These are phyloP conservation scores for Eutrema salsugineum DNA, from an alignment of 441 rosid species.

Conservation along the genomic window DNA sequence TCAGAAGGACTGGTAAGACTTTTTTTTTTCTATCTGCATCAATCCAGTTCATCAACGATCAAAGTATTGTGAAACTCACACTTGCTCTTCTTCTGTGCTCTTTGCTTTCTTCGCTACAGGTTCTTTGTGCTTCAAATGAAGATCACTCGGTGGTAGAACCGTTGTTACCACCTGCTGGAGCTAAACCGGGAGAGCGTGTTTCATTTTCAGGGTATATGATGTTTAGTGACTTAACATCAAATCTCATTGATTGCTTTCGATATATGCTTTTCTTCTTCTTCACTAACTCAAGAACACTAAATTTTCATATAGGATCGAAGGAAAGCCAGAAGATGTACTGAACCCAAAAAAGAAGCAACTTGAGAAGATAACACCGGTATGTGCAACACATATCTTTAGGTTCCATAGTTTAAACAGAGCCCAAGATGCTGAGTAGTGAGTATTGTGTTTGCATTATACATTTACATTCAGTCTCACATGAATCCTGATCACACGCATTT, in stretches of 20 bases:
- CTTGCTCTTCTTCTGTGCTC: constrained; percentile 3
- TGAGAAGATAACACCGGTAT: constrained; percentile 92
- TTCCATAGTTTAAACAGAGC: background rate
- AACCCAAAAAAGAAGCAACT: constrained; percentile 97
- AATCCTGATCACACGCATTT: background rate
- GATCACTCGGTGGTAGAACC: constrained; percentile 86
- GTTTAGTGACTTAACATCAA: background rate
- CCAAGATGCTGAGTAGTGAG: background rate
- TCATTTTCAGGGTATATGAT: constrained; percentile 63
- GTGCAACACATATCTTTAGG: background rate
- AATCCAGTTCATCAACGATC: background rate
- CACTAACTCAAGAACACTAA: background rate
- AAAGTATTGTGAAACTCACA: background rate
- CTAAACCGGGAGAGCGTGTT: constrained; percentile 69
- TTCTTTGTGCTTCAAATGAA: constrained; percentile 83
- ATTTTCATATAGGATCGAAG: constrained; percentile 56
- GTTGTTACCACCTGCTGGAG: constrained; percentile 81
- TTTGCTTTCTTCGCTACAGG: constrained; percentile 41
- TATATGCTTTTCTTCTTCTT: background rate
- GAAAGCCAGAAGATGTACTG: constrained; percentile 89
- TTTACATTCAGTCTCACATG: background rate
- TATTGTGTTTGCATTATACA: background rate
- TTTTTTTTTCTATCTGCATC: constrained; percentile 4
- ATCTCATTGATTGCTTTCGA: background rate
- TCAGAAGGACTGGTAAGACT: constrained; percentile 91